These are phyloP conservation scores for Phaeotremella skinneri DNA, from an alignment of 768 basidiomycete species.

Conservation along the genomic window DNA sequence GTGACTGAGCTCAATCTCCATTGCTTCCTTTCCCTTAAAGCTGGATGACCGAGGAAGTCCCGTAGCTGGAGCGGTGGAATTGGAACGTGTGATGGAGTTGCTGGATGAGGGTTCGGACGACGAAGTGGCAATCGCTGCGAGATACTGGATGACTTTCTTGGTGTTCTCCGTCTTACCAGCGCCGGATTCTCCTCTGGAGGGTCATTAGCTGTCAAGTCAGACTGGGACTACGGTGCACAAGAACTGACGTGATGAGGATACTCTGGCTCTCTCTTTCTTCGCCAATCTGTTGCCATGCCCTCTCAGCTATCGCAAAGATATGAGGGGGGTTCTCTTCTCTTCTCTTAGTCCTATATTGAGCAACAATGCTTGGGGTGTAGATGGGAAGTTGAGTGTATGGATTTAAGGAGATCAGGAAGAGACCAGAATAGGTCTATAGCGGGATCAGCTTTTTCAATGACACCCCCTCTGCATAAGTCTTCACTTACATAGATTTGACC, in stretches of 20 bases:
- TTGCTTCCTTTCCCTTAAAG: constrained; percentile 58
- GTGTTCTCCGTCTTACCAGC: constrained; percentile 97
- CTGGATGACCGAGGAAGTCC: constrained; percentile 70
- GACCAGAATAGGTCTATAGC: constrained; percentile 80
- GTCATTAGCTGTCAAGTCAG: constrained; percentile 8
- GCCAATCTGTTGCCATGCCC: constrained; percentile 98
- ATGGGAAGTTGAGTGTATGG: constrained; percentile 90
- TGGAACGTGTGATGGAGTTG: constrained; percentile 60
- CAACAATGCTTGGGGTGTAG: constrained; percentile 58
- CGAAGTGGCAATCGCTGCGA: constrained; percentile 79
- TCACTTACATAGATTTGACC: constrained; percentile 52
- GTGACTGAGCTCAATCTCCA: constrained; percentile 27
- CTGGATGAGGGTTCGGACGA: constrained; percentile 60
- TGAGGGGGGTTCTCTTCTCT: constrained; percentile 89
- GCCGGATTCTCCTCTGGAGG: constrained; percentile 85
- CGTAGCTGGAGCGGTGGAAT: constrained; percentile 44
- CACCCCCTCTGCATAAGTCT: background rate
- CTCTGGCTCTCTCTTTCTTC: constrained; percentile 96
- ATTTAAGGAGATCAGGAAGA: constrained; percentile 98
- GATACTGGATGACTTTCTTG: constrained; percentile 98
- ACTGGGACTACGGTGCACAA: constrained; percentile 3
- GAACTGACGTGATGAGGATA: constrained; percentile 88
- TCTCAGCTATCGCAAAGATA: constrained; percentile 93
- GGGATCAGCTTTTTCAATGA: constrained; percentile 7
- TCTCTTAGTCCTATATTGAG: constrained; percentile 74